Base-by-base conservation (phyloP, 495 filamentous ascomycete species). In the Halenospora varia region DNA sequence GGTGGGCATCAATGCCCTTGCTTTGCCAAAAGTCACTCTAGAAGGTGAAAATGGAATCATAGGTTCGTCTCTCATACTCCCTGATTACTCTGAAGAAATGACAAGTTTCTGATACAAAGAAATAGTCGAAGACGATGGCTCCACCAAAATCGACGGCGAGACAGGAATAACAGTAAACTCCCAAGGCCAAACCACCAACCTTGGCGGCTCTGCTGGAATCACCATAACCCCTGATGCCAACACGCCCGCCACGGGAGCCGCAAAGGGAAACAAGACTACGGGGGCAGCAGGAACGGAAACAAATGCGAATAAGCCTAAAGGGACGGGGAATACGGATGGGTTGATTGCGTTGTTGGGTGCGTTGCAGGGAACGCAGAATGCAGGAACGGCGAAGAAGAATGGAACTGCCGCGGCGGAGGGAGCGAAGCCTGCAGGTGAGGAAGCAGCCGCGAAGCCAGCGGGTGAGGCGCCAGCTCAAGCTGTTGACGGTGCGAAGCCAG, bases 11-110 rank as follows among this genome's bases (percentile, higher is more conserved):
- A 1, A 40, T 51, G 48, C 25, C 10, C 29, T 26, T 24, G 48
- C 48, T 10, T 19, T 51, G 25, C 48, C 48, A 8, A 51, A 51
- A 18, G 18, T 19, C 11, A 51, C 29, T 18, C 48, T 51, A 10
- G 48, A 51, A 15, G 48, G 48, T 13, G 48, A 51, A 3, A 51
- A 51, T 19, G 48, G 48, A 15, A 51, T 51, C 48, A 51, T 51
- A 23, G 48, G 48, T 51, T 13, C 17, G 48, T 2, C 0, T 2
- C 29, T 51, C 3, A 20, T n/a, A 9, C 22, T 25, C 22, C 10
- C 2, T 15, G 15, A 2, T 20, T 17, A n/a, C n/a, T n/a, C n/a
- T n/a, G n/a, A n/a, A n/a, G n/a, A n/a, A n/a, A n/a, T n/a, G n/a
- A n/a, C 29, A 35, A 35, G 13, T 6, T 35, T 35, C 13, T 13